Evolutionary conservation across 2,329 filamentous ascomycete genomes (phyloP).

Genomic region (Fusarium graminum): DNA sequence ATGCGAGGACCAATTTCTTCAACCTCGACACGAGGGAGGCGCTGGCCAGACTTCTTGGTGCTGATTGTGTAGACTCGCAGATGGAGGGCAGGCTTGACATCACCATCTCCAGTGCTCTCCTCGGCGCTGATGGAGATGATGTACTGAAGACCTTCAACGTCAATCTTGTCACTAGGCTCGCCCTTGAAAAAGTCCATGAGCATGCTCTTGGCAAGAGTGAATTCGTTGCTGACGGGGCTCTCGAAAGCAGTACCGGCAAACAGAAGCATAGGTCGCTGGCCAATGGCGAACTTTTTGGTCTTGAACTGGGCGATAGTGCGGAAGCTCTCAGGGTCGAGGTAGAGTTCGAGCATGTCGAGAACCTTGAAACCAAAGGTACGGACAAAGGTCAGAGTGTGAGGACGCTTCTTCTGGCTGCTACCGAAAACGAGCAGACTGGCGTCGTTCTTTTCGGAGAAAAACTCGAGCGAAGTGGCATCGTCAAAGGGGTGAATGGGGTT

Average conservation of each 20-base stretch:
- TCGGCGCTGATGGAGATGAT: slow-evolving; percentile 84
- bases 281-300: slow-evolving; percentile 79
- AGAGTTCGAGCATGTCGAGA: slow-evolving; percentile 93
- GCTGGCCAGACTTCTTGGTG: slow-evolving; percentile 88
- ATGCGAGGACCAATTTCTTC: slow-evolving; percentile 96
- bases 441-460: slow-evolving; percentile 97
- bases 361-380: slow-evolving; percentile 89
- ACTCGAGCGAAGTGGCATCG: slow-evolving; percentile 87
- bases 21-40: slow-evolving; percentile 89
- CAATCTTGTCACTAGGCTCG: slow-evolving; percentile 79
- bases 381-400: slow-evolving; percentile 85
- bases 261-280: slow-evolving; percentile 88
- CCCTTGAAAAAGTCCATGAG: slow-evolving; percentile 93
- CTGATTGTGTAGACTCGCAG: slow-evolving; percentile 87
- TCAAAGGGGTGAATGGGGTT: slow-evolving; percentile 96
- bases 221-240: slow-evolving; percentile 81
- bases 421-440: slow-evolving; percentile 87
- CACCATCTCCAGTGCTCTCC: slow-evolving; percentile 64
- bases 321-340: slow-evolving; percentile 81
- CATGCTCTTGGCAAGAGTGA: slow-evolving; percentile 87
- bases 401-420: slow-evolving; percentile 92
- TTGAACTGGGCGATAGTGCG: slow-evolving; percentile 81
- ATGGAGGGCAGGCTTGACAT: slow-evolving; percentile 69
- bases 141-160: slow-evolving; percentile 95
- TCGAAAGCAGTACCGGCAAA: slow-evolving; percentile 93